Evolutionary conservation across 1,139 yeast species (phyloP), one percentile per base, ranked within the genome.

Genomic region (Nakaseomyces kungkrabaensis): DNA sequence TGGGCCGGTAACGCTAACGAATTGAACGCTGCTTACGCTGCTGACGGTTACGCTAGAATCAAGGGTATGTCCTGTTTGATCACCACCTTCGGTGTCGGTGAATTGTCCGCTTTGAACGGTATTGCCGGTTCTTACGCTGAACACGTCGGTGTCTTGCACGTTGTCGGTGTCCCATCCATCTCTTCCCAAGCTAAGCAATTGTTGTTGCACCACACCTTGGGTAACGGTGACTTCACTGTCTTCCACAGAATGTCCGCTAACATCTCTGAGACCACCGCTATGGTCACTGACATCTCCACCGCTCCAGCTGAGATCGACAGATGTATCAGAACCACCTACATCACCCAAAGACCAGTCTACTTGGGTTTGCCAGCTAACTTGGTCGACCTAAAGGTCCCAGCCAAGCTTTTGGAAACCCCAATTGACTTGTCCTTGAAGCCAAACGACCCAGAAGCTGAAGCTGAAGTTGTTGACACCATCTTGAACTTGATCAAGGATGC

Each of bases 11-110:
- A 79, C 64, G 80, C 84, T 61, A 82, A 81, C 68, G 88, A 82
- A 67, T 74, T 82, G 69, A 81, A 81, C 65, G 85, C 86, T 25
- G 81, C 85, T 31, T 82, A 81, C 62, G 78, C 85, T 46, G 82
- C 85, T 38, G 88, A 82, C 65, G 88, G 86, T 48, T 82, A 82
- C 69, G 77, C 85, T 47, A 71, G 86, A 63, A 72, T 81, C 55
- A 80, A 79, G 65, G 78, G 82, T n/a, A 69, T 80, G 63, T 76
- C 78, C 48, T 77, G 80, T 55, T 57, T 81, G 51, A 72, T 81
- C 55, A 82, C 88, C 55, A 82, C 88, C 17, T 85, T 74, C 67
- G 96, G 95, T 50, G 96, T 88, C 47, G 96, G 96, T 52, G 96
- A 87, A 68, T 75, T 87, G 53, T 80, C 87, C 50, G 95, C 95